Conservation (phyloP, 768 basidiomycete species). For the Artomyces pyxidatus region DNA sequence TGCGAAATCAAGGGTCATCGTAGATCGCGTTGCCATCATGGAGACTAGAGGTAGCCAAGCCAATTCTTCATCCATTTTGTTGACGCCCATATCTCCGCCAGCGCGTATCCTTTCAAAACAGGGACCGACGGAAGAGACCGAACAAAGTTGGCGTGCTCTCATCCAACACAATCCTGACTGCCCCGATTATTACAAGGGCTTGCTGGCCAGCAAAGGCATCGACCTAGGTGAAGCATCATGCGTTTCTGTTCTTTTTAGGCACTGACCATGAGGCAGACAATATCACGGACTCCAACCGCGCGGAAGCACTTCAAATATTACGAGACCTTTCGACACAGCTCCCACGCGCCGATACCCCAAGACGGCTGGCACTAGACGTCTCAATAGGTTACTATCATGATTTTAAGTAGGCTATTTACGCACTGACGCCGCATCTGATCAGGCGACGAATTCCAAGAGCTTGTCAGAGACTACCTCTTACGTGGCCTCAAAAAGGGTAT, state of each 20-base stretch:
- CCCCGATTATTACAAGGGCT: constrained; percentile 72
- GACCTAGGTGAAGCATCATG: constrained; percentile 41
- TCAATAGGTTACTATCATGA: constrained; percentile 34
- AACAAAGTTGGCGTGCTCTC: constrained; percentile 71
- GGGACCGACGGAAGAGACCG: constrained; percentile 56
- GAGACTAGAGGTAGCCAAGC: constrained; percentile 50
- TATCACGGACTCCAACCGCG: constrained; percentile 40
- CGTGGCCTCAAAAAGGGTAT: constrained; percentile 74
- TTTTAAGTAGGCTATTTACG: neutral
- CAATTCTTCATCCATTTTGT: constrained; percentile 3
- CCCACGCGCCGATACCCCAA: constrained; percentile 64
- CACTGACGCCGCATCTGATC: neutral
- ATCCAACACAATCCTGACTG: constrained; percentile 83
- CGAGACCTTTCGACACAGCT: constrained; percentile 50
- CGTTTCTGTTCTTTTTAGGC: neutral
- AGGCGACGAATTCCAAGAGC: constrained; percentile 62
- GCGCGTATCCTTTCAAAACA: constrained; percentile 74
- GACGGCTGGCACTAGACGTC: constrained; percentile 64
- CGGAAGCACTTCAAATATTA: constrained; percentile 49
- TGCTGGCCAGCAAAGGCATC: constrained; percentile 56
- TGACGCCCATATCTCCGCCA: constrained; percentile 24
- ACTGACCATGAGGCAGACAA: constrained; percentile 22
- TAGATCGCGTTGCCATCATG: constrained; percentile 63
- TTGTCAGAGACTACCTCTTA: constrained; percentile 60
- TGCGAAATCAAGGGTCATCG: constrained; percentile 55